phyloP scores from a whole-genome alignment of 208 protist species.

The Crithidia expoeki region DNA sequence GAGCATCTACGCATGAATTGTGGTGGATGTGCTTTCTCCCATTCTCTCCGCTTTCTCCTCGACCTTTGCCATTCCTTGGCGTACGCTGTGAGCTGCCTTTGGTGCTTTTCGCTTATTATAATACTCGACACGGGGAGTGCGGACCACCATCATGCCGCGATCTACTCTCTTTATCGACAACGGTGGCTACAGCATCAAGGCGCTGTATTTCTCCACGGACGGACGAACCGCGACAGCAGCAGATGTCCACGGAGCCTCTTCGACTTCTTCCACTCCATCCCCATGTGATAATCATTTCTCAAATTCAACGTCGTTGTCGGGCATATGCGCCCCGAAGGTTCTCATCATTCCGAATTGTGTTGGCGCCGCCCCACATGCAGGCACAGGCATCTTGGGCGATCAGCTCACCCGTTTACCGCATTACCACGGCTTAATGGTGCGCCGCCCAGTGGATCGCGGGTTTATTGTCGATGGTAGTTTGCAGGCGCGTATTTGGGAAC shows the following conservation, averaged over 20 bases:
- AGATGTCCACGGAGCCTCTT: neutral
- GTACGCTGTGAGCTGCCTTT: too few species aligned
- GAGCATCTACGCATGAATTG: too few species aligned
- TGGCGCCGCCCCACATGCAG: conserved; percentile 62
- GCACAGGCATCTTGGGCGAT: conserved; percentile 72
- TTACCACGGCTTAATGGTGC: conserved; percentile 81
- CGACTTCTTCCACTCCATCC: neutral
- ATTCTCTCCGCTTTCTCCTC: too few species aligned
- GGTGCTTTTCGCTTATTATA: too few species aligned
- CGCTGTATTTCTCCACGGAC: conserved; percentile 54
- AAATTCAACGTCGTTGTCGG: too few species aligned
- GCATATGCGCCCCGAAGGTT: conserved; percentile 16
- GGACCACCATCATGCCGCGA: conserved; percentile 20
- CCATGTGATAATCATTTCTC: too few species aligned
- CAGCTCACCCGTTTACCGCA: conserved; percentile 69
- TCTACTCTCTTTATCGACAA: conserved; percentile 79
- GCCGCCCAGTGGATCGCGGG: conserved; percentile 76
- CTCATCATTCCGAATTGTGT: conserved; percentile 71
- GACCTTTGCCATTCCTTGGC: too few species aligned
- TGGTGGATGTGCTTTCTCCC: too few species aligned
- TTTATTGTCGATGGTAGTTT: conserved; percentile 75
- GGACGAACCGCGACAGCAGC: neutral
- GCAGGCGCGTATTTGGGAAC: conserved; percentile 79
- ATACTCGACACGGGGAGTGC: neutral
- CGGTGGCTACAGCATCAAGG: conserved; percentile 78